Conservation (phyloP, 805 yeast genomes). For the Pichia deserticola region DNA sequence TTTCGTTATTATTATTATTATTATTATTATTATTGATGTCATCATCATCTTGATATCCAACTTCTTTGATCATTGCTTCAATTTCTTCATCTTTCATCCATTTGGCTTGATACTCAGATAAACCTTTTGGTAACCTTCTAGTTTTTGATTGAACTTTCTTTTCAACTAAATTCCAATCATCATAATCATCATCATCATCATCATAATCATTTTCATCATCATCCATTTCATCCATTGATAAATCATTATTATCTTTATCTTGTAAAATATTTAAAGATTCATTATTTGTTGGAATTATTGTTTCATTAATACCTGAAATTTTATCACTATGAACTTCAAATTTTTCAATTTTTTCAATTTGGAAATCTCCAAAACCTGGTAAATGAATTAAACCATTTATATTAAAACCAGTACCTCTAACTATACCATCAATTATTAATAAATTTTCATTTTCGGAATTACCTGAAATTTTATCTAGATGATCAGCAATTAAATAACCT, state of each 20-base stretch:
- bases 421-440: slow-evolving; percentile 69
- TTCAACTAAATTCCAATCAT: slow-evolving; percentile 18
- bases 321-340: slow-evolving; percentile 26
- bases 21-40: slow-evolving; percentile 12
- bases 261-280: slow-evolving; percentile 12
- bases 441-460: slow-evolving; percentile 26
- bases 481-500: slow-evolving; percentile 78
- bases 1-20: slow-evolving; percentile 19
- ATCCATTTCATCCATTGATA: slow-evolving; percentile 39
- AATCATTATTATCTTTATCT: slow-evolving; percentile 43
- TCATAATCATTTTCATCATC: slow-evolving; percentile 30
- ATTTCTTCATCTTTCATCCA: slow-evolving; percentile 64
- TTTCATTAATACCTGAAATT: slow-evolving; percentile 18
- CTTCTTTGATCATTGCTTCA: slow-evolving; percentile 33
- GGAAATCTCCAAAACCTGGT: slow-evolving; percentile 88
- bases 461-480: slow-evolving; percentile 29
- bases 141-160: slow-evolving; percentile 13
- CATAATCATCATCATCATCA: slow-evolving; percentile 19
- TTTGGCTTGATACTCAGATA: slow-evolving; percentile 69
- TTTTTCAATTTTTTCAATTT: slow-evolving; percentile 59
- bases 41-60: slow-evolving; percentile 30
- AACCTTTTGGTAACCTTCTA: slow-evolving; percentile 55
- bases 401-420: slow-evolving; percentile 80
- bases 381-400: slow-evolving; percentile 74
- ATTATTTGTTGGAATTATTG: slow-evolving; percentile 27